A percentile compares a stretch with the other conserved stretches of the same genome.
These are phyloP conservation scores for Dothidotthia symphoricarpi DNA, from an alignment of 2,329 filamentous ascomycete genomes.

Conservation along the genomic window DNA sequence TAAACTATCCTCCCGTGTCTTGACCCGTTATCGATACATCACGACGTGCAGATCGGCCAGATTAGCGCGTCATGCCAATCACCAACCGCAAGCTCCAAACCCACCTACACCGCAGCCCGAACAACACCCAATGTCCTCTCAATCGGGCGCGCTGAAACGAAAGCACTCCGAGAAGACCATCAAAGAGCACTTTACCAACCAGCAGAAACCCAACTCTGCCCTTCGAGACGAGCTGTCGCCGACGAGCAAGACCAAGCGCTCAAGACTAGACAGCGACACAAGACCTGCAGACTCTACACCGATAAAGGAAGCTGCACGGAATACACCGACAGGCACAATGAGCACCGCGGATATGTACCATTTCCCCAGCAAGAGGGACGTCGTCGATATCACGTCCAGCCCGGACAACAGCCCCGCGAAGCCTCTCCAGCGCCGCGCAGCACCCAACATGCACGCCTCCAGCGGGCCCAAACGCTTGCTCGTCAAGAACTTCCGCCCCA, in stretches of 20 bases:
- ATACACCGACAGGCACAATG: conserved; percentile 20
- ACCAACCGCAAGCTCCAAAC: too few relatives aligned
- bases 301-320: conserved; percentile 11
- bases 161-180: conserved; percentile 40
- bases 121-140: conserved; percentile 39
- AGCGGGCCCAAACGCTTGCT: conserved; percentile 76
- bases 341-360: conserved; percentile 38
- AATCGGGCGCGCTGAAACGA: conserved; percentile 35
- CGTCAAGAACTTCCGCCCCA: conserved; percentile 84
- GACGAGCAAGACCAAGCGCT: conserved; percentile 23
- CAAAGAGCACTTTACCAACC: conserved; percentile 37
- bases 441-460: conserved; percentile 66
- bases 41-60: too few relatives aligned
- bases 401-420: conserved; percentile 47
- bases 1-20: too few relatives aligned
- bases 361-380: conserved; percentile 33
- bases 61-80: too few relatives aligned
- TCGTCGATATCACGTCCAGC: conserved; percentile 34
- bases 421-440: conserved; percentile 37
- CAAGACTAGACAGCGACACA: conserved; percentile 5
- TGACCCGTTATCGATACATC: too few relatives aligned
- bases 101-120: too few relatives aligned
- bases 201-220: conserved; percentile 33
- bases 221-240: conserved; percentile 27
- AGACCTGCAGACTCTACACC: conserved; percentile 6